Base-by-base conservation (phyloP, 306 rosid genomes). In the Cicer pinnatifidum region DNA sequence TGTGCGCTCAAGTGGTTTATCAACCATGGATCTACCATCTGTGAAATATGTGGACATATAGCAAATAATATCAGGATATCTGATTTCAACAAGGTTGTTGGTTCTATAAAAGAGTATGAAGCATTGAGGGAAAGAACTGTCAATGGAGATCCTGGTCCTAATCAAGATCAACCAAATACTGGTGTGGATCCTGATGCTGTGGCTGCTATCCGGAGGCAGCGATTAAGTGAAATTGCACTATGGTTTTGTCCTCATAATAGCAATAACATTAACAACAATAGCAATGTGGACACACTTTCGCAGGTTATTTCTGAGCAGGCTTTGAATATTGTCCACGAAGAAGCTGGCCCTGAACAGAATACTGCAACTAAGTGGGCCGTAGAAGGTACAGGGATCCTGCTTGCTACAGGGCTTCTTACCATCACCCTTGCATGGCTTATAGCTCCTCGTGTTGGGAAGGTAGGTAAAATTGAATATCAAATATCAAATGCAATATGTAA, bases 1-100 rank as follows among this genome's bases (percentile, higher is more conserved):
- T 94, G 99, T 79, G 99, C 99, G 33, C 90, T 94, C 41, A 94
- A 94, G 75, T 94, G 99, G 99, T 94, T 94, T 82, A 81, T 94
- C 66, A 94, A 86, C 78, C 99, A 91, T 82, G 99, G 99, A 82
- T 91, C 96, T 69, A 91, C 89, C 6, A 69, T 89, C 56, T 94
- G 99, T 85, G 99, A 94, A 87, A 94, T 94, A 64, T 94, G 97
- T 56, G 96, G 97, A 70, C 72, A 75, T 65, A 37, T 71, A 53
- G 94, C 99, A 11, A 88, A 87, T 82, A 91, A 91, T 86, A 89
- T 94, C 81, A 87, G 81, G 81, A 47, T 79, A 43, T 80, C 89
- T 23, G 97, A 94, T 80, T 83, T 89, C 83, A 85, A 82, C 60
- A 91, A 86, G 84, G 91, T 94, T 69, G 46, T 94, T 72, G 28